Evolutionary conservation across 2,329 filamentous ascomycete genomes (phyloP).

Genomic region (Dichotomopilus funicola): DNA sequence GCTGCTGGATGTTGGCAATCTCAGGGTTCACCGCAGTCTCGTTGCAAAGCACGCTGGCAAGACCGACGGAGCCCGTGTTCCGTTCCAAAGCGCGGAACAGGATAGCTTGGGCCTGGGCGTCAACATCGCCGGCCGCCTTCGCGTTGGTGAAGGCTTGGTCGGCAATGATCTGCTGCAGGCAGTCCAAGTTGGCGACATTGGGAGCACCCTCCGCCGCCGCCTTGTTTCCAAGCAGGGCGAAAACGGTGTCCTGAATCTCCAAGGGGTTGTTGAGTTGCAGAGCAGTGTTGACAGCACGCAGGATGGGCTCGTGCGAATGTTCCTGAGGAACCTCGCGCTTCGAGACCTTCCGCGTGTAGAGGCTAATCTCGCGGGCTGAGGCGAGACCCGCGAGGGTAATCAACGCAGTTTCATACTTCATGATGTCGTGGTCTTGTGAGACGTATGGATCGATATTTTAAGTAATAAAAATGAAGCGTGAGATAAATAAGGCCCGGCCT

Average conservation of each 20-base stretch:
- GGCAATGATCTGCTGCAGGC: constrained; percentile 51
- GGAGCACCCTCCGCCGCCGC: constrained; percentile 30
- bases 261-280: constrained; percentile 43
- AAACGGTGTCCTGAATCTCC: constrained; percentile 41
- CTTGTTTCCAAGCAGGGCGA: constrained; percentile 43
- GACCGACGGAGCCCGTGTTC: constrained; percentile 53
- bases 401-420: constrained; percentile 30
- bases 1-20: constrained; percentile 56
- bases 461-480: constrained; percentile 1
- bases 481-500: constrained; percentile 25
- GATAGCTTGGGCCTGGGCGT: constrained; percentile 46
- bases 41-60: constrained; percentile 50
- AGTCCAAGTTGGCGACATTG: constrained; percentile 42
- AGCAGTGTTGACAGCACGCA: constrained; percentile 32
- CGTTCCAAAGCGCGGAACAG: constrained; percentile 51
- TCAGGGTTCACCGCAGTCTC: constrained; percentile 56
- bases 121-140: constrained; percentile 47
- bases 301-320: constrained; percentile 41
- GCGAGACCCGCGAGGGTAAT: constrained; percentile 27
- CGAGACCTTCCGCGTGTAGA: constrained; percentile 17
- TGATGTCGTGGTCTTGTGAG: constrained; percentile 17
- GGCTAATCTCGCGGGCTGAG: constrained; percentile 27
- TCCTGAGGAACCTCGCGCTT: constrained; percentile 48
- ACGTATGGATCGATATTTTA: constrained; percentile 18
- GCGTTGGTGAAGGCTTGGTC: constrained; percentile 58